Base-by-base conservation (phyloP, 1,139 yeast species). In the Hansenula anomala region DNA sequence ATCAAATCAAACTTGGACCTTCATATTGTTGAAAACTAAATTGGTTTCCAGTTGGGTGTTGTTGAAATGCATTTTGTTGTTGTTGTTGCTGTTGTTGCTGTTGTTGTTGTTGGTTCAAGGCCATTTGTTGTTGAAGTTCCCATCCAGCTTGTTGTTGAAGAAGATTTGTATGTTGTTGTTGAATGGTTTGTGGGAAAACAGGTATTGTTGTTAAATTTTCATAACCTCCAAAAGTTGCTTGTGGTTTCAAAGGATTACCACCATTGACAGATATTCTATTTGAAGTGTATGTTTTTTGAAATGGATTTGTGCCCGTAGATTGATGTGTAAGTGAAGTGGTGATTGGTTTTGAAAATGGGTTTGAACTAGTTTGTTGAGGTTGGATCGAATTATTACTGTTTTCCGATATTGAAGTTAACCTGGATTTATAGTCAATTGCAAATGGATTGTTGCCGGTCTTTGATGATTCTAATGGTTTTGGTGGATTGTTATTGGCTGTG, bases 211-310 rank as follows among this genome's bases (percentile, higher is more conserved):
- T 80, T 30, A 79, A 50, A 39, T 65, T 64, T 54, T 80, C 88
- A 42, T 78, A 67, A 0, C 88, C 88, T 6, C 87, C 88, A 17
- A 85, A 82, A 3, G 87, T 80, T 4, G 74, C 68, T 50, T 76
- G 82, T 12, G 69, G 64, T 43, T 64, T 61, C 37, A 75, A 44
- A 15, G 58, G 60, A 30, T 50, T 20, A 7, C 9, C 9, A 7
- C 23, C 60, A 23, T 20, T 30, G 2, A 50, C 31, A 24, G 59
- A 49, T 32, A 55, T 50, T 16, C 50, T 43, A 35, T 44, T 42
- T 24, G 52, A 46, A 4, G 53, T 35, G 34, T 44, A 43, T 42
- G 41, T 49, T 39, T 36, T 52, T 48, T 31, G 58, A 43, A 54
- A 58, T 18, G 64, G 61, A 35, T 59, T 61, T n/a, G 61, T 58